These are phyloP conservation scores for Silene coronaria DNA, from an alignment of 179 eudicot genomes.

Conservation along the genomic window DNA sequence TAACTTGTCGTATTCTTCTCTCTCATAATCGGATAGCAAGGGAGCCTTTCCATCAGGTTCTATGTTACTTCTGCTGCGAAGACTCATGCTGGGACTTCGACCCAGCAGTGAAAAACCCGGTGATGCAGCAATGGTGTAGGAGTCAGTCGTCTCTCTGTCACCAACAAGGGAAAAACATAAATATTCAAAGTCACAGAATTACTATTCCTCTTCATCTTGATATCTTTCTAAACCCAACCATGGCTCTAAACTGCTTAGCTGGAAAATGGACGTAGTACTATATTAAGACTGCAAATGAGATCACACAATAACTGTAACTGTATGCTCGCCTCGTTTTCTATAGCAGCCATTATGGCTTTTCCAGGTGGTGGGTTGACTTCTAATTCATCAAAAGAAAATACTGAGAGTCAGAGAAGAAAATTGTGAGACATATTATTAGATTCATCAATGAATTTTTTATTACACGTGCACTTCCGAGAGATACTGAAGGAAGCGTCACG, in stretches of 20 bases:
- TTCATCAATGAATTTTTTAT: background rate
- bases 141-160: conserved; percentile 64
- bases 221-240: background rate
- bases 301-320: background rate
- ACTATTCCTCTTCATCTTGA: background rate
- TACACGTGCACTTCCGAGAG: background rate
- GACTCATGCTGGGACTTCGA: conserved; percentile 28
- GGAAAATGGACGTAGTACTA: background rate
- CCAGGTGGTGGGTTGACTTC: background rate
- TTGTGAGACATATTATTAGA: background rate
- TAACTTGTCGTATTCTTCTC: conserved; percentile 35
- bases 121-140: conserved; percentile 62
- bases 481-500: background rate
- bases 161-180: conserved; percentile 9
- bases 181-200: background rate
- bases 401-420: background rate
- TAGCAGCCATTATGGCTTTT: background rate
- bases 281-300: background rate
- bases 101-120: conserved; percentile 51
- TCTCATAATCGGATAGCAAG: conserved; percentile 51
- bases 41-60: conserved; percentile 41
- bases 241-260: background rate
- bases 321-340: background rate
- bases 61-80: conserved; percentile 34
- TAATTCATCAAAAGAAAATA: background rate